Evolutionary conservation across 306 rosid species (phyloP).

Genomic region (Pueraria montana): DNA sequence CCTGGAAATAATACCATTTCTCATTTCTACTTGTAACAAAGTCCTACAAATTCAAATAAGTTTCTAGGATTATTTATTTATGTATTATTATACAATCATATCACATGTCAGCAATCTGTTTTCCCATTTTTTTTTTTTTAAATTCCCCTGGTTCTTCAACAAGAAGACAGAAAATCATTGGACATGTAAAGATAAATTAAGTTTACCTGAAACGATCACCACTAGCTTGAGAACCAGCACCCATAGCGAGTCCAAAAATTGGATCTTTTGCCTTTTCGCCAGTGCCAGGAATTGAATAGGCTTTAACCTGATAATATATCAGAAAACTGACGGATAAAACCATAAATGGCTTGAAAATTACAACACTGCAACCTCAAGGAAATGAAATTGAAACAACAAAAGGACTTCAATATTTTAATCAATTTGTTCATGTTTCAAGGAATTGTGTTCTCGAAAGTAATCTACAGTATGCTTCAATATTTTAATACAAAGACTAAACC

Average conservation of each 20-base stretch:
- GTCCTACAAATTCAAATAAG: constrained; percentile 24
- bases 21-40: constrained; percentile 47
- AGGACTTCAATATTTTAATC: not conserved
- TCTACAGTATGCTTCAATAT: not conserved
- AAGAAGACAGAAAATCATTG: constrained; percentile 31
- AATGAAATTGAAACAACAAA: constrained; percentile 21
- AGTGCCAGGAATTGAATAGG: constrained; percentile 65
- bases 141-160: constrained; percentile 2
- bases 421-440: constrained; percentile 18
- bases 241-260: constrained; percentile 86
- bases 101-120: not conserved
- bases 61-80: not conserved
- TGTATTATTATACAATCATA: not conserved
- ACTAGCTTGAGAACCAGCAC: constrained; percentile 71
- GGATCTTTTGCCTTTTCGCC: constrained; percentile 94
- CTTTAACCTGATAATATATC: constrained; percentile 66
- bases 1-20: constrained; percentile 58
- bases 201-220: constrained; percentile 76
- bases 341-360: constrained; percentile 27
- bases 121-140: not conserved
- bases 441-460: not conserved
- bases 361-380: constrained; percentile 3
- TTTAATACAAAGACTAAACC: not conserved
- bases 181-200: constrained; percentile 9
- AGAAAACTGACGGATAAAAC: constrained; percentile 19